A percentile compares a stretch with the other conserved stretches of the same genome.
phyloP scores from a whole-genome alignment of 2,329 filamentous ascomycete species.

The Ophidiomyces ophidiicola region DNA sequence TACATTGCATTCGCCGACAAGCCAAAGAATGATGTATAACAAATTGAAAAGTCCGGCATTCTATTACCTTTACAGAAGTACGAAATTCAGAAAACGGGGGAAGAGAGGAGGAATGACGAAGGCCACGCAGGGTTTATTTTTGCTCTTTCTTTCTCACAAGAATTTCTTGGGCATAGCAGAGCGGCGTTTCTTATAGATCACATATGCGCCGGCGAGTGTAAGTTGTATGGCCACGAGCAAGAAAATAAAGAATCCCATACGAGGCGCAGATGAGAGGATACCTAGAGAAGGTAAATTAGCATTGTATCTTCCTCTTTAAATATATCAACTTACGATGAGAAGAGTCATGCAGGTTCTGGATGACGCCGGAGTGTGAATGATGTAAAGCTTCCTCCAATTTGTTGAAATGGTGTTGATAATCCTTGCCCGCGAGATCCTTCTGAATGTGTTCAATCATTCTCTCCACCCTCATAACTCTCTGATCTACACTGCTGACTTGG shows the following conservation, averaged over 20 bases:
- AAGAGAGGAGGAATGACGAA: background rate
- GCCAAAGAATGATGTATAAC: no score
- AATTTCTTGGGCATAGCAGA: constrained; percentile 81
- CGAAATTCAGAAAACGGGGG: background rate
- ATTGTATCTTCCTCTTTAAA: constrained; percentile 17
- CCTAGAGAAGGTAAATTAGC: constrained; percentile 26
- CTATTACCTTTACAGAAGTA: background rate
- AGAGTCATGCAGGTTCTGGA: constrained; percentile 41
- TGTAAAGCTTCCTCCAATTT: constrained; percentile 44
- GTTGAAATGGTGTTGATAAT: constrained; percentile 44
- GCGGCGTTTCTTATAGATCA: constrained; percentile 69
- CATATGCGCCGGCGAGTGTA: constrained; percentile 54
- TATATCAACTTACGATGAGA: constrained; percentile 35
- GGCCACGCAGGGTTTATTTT: constrained; percentile 9
- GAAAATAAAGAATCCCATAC: constrained; percentile 52
- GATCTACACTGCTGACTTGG: constrained; percentile 31
- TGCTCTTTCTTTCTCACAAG: no score
- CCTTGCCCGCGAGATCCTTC: constrained; percentile 44
- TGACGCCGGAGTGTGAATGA: constrained; percentile 42
- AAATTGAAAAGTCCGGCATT: no score
- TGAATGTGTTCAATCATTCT: constrained; percentile 39
- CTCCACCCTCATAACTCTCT: constrained; percentile 44
- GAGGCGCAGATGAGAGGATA: constrained; percentile 42
- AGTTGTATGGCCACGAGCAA: constrained; percentile 65
- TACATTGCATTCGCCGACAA: no score